Evolutionary conservation across 225 moss, liverwort and hornwort species (phyloP).

Genomic region (Asterella californica): DNA sequence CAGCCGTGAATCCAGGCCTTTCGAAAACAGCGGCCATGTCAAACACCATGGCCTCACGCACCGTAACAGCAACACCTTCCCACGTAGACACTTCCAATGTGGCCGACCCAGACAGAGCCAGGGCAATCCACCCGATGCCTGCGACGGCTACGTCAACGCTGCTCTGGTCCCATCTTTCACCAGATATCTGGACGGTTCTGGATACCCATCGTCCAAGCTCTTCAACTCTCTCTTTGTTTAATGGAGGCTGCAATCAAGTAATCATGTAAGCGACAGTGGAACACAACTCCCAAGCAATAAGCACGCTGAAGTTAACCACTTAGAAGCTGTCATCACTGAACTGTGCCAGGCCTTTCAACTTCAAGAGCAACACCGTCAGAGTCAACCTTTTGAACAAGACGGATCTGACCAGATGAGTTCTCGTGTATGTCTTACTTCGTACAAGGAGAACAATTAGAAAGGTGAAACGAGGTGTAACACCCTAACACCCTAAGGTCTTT

Average conservation of each 20-base stretch:
- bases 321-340: too few relatives aligned
- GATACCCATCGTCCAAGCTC: slow-evolving; percentile 84
- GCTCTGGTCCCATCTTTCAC: slow-evolving; percentile 79
- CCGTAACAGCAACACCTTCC: slow-evolving; percentile 91
- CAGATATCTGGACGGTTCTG: slow-evolving; percentile 67
- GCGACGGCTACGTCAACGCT: slow-evolving; percentile 89
- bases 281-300: neutral
- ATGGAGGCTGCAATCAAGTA: slow-evolving; percentile 62
- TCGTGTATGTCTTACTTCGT: too few relatives aligned
- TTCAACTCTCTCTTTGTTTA: slow-evolving; percentile 72
- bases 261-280: neutral
- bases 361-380: neutral
- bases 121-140: slow-evolving; percentile 83
- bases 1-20: slow-evolving; percentile 79
- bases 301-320: neutral
- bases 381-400: neutral
- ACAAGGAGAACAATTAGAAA: too few relatives aligned
- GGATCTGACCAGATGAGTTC: too few relatives aligned
- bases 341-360: neutral
- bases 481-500: too few relatives aligned
- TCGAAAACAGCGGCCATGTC: slow-evolving; percentile 87
- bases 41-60: slow-evolving; percentile 83
- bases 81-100: slow-evolving; percentile 75
- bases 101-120: slow-evolving; percentile 82
- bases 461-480: too few relatives aligned